phyloP scores from a whole-genome alignment of 805 yeast genomes.

The Babjeviella inositovora region DNA sequence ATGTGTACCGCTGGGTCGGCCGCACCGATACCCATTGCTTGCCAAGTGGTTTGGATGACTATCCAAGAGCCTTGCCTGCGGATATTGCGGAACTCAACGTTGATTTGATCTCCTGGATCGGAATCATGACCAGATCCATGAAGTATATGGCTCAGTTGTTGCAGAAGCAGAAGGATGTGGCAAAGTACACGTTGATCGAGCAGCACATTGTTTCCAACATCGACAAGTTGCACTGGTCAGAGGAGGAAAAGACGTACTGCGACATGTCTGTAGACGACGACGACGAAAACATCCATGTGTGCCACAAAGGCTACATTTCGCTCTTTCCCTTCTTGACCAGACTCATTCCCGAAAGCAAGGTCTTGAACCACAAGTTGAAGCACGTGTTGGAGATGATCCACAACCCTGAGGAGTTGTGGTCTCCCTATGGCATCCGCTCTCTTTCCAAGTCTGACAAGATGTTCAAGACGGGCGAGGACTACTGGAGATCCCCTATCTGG shows the following conservation, averaged over 20 bases:
- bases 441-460: slow-evolving; percentile 48
- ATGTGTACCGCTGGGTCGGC: slow-evolving; percentile 88
- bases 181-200: slow-evolving; percentile 35
- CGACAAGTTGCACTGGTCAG: slow-evolving; percentile 71
- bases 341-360: slow-evolving; percentile 32
- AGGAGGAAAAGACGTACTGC: slow-evolving; percentile 51
- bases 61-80: slow-evolving; percentile 71
- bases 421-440: slow-evolving; percentile 68
- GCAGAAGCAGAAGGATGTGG: slow-evolving; percentile 40
- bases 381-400: slow-evolving; percentile 38
- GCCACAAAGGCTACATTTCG: slow-evolving; percentile 82
- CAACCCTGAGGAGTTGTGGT: slow-evolving; percentile 65
- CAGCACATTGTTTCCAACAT: slow-evolving; percentile 44
- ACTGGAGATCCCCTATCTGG: slow-evolving; percentile 96
- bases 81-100: slow-evolving; percentile 85
- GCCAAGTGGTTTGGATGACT: slow-evolving; percentile 92
- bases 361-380: slow-evolving; percentile 24
- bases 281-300: slow-evolving; percentile 51
- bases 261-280: slow-evolving; percentile 66
- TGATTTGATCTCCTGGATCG: slow-evolving; percentile 86
- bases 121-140: slow-evolving; percentile 80
- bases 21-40: slow-evolving; percentile 73
- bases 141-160: slow-evolving; percentile 51
- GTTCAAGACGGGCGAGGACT: slow-evolving; percentile 73
- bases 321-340: slow-evolving; percentile 72